Evolutionary conservation across 306 rosid genomes (phyloP).

Genomic region (Vachellia collinsii): DNA sequence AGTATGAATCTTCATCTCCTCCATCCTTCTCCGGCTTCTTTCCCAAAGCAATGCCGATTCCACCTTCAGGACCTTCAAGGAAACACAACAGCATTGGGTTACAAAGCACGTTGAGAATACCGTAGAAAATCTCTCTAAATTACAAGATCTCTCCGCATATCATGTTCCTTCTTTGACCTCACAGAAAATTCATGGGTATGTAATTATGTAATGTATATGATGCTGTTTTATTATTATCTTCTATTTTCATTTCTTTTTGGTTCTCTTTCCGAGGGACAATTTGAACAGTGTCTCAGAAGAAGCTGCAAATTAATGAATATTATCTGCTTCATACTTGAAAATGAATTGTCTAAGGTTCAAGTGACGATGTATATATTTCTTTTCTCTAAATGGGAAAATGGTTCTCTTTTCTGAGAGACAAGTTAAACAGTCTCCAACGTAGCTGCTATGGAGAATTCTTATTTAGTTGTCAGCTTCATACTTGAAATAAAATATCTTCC

Average conservation of each 20-base stretch:
- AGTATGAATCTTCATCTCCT: too few relatives aligned
- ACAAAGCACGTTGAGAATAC: constrained; percentile 54
- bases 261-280: constrained; percentile 28
- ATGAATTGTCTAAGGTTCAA: constrained; percentile 14
- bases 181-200: constrained; percentile 27
- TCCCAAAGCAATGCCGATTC: constrained; percentile 61
- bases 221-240: background rate
- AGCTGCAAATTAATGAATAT: background rate
- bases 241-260: background rate
- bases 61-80: background rate
- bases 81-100: constrained; percentile 39
- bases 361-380: background rate
- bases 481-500: too few relatives aligned
- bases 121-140: constrained; percentile 35
- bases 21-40: background rate
- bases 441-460: too few relatives aligned
- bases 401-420: too few relatives aligned
- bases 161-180: background rate
- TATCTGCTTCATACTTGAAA: constrained; percentile 27
- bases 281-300: constrained; percentile 17
- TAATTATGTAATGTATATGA: constrained; percentile 17
- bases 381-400: too few relatives aligned
- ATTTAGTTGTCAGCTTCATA: too few relatives aligned
- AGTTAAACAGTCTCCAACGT: too few relatives aligned
- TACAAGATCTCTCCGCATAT: too few relatives aligned